Base-by-base conservation (phyloP, 1,284 basidiomycete species). In the Ustilago hordei region DNA sequence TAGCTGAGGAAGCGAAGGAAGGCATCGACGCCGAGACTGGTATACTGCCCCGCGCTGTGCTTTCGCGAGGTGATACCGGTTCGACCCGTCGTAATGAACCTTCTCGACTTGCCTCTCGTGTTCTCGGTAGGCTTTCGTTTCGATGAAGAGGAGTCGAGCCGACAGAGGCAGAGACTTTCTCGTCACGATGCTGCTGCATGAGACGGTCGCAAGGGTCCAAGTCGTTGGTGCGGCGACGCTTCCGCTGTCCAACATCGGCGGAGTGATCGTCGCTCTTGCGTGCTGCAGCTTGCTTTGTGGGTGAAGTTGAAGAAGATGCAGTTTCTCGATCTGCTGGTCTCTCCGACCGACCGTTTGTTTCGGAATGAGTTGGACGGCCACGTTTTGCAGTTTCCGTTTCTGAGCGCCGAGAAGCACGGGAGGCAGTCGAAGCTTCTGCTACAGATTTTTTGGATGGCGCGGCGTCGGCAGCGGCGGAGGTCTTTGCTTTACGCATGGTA, bases 171-270 rank as follows among this genome's bases (percentile, higher is more conserved):
- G 57, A 57, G 3, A n/a, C 31, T 13, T 28, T 41, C 17, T 9
- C 17, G 32, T 61, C 62, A 5, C 57, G 48, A 23, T 41, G 55
- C 8, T 48, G 59, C 17, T 48, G 59, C 17, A 38, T 15, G 4
- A 52, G 4, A n/a, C 54, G 32, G 8, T 69, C 63, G 6, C 60
- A 35, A 2, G 66, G 36, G 6, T 35, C 35, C 17, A 69, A 69
- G 32, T 75, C 72, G 38, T 75, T 60, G 13, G 72, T 75, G 43
- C 72, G 65, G 15, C 72, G 59, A 43, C 72, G 66, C 31, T 75
- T 75, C 56, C 72, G 66, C 38, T 60, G 65, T 8, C n/a, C 23
- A 8, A 58, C 15, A 9, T 73, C 63, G 3, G 43, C 17, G 4
- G 13, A 23, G 1, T 65, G 62, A 13, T 65, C 66, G 11, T 50